Evolutionary conservation across 2,329 filamentous ascomycete genomes (phyloP), one percentile per base, ranked within the genome.

Genomic region (Ilyonectria mors-panacis): DNA sequence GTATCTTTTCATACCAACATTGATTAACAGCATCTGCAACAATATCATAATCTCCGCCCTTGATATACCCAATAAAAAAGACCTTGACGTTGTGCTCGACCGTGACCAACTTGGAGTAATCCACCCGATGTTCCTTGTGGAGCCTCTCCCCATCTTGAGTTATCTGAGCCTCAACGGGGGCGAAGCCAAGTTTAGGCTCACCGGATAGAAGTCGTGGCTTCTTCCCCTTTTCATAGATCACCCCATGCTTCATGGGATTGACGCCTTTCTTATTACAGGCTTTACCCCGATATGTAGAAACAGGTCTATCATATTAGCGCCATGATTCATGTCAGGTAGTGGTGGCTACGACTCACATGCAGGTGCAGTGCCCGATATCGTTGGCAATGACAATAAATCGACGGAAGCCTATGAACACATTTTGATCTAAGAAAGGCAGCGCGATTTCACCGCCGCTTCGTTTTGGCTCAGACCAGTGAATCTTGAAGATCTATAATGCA

Each of bases 61-160:
- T 62, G 15, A 89, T 80, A 4, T 77, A 73, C n/a, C 88, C 88
- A 57, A 90, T 85, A 72, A 89, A 88, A 70, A 85, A 82, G n/a
- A 89, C 86, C 50, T 81, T 84, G 70, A 85, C 79, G 71, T 90
- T 89, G 77, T 89, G 88, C 75, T 89, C 86, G 26, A 90, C 81
- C 3, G 86, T 87, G 28, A 84, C 81, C 6, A 87, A 78, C 68
- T 89, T 89, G 5, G 86, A 85, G 75, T 89, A 89, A 76, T 89
- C 88, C 70, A 89, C 82, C 6, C 88, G 84, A 13, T 88, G 90
- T 66, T 86, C 83, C 35, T 70, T 80, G 12, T 80, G 79, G 8
- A 89, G 79, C 60, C 77, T 82, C 65, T 89, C 85, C 35, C 79
- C 81, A 17, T 79, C 76, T 4, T 80, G 77, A 19, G 76, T 78